Percentiles rank a stretch among this genome's conserved stretches.
Conservation (phyloP, 176 grass and related monocot species). For the Lolium rigidum region DNA sequence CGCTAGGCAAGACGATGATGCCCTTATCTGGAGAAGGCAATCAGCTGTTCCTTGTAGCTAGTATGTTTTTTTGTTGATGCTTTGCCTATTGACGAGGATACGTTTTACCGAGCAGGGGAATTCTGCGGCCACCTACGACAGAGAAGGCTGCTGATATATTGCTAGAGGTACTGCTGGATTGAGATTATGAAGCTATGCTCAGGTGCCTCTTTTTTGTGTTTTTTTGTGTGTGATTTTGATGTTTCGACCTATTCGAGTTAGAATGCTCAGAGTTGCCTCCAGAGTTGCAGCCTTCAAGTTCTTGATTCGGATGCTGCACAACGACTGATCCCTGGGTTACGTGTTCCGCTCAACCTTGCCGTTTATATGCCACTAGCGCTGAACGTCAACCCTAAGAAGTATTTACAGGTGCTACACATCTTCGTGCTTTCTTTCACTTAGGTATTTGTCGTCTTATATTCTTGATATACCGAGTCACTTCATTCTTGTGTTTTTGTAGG, state of each 20-base stretch:
- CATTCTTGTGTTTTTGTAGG: slow-evolving; percentile 47
- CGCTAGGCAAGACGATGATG: neutral
- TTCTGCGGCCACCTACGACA: slow-evolving; percentile 68
- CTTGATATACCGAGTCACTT: neutral
- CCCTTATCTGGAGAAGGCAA: slow-evolving; percentile 90
- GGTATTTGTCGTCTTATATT: neutral
- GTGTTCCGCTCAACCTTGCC: slow-evolving; percentile 71
- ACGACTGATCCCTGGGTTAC: slow-evolving; percentile 66
- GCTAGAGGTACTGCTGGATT: slow-evolving; percentile 74
- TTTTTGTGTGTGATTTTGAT: slow-evolving; percentile 47
- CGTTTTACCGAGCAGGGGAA: slow-evolving; percentile 59
- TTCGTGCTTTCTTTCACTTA: slow-evolving; percentile 16
- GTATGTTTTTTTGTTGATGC: neutral
- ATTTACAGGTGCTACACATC: slow-evolving; percentile 64
- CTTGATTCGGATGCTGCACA: slow-evolving; percentile 66
- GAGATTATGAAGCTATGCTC: slow-evolving; percentile 29
- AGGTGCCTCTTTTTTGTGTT: slow-evolving; percentile 51
- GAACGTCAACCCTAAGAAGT: slow-evolving; percentile 83
- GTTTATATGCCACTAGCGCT: slow-evolving; percentile 85
- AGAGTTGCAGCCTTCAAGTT: slow-evolving; percentile 72
- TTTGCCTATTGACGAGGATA: neutral
- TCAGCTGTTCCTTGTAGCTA: slow-evolving; percentile 21
- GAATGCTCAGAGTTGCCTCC: slow-evolving; percentile 85
- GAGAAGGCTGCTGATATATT: slow-evolving; percentile 78
- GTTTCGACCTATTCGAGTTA: slow-evolving; percentile 73